Evolutionary conservation across 345 rosid genomes (phyloP).

Genomic region (Populus deltoides): DNA sequence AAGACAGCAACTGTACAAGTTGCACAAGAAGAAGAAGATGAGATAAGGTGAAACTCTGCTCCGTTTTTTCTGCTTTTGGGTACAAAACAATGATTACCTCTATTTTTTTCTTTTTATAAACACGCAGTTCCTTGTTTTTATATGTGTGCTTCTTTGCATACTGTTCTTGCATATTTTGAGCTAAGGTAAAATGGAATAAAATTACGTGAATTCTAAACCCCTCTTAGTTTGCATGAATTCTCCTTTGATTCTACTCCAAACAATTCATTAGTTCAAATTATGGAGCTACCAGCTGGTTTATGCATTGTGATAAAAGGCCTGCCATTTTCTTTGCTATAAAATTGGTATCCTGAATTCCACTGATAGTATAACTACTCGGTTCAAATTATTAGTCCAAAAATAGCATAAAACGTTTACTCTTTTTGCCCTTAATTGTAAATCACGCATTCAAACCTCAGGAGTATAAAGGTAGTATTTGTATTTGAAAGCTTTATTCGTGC

Average conservation of each 20-base stretch:
- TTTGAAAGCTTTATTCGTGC: background rate
- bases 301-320: background rate
- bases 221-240: background rate
- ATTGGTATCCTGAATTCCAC: background rate
- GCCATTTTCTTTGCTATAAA: background rate
- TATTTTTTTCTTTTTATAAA: background rate
- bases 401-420: background rate
- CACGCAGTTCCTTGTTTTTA: background rate
- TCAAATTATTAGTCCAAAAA: background rate
- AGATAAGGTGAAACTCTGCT: conserved; percentile 42
- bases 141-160: background rate
- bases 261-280: background rate
- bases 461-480: background rate
- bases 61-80: background rate
- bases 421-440: background rate
- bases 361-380: background rate
- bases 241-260: background rate
- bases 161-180: conserved; percentile 2
- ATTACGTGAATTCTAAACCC: background rate
- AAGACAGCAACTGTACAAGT: conserved; percentile 69
- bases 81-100: background rate
- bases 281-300: background rate
- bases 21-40: conserved; percentile 57
- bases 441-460: background rate
- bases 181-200: background rate